phyloP scores from a whole-genome alignment of 768 basidiomycete species.

The Auricularia sp. region DNA sequence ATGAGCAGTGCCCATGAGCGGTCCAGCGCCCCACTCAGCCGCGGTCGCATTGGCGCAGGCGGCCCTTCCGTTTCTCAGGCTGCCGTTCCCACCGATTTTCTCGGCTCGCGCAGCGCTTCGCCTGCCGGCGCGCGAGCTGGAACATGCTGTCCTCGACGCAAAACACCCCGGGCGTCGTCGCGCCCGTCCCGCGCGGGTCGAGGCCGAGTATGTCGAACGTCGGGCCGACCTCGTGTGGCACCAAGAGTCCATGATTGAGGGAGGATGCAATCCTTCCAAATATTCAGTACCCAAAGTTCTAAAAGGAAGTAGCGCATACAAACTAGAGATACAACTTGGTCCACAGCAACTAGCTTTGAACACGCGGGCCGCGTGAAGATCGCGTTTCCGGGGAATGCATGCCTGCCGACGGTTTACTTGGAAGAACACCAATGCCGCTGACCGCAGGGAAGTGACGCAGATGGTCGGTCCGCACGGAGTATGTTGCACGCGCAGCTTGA shows the following conservation, averaged over 20 bases:
- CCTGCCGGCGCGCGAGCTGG: not conserved
- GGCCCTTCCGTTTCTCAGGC: not conserved
- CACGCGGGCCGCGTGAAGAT: too few relatives aligned
- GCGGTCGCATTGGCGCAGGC: not conserved
- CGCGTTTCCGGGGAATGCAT: too few relatives aligned
- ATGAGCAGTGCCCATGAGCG: conserved; percentile 1
- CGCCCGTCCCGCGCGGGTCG: not conserved
- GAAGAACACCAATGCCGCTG: too few relatives aligned
- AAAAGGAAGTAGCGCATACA: too few relatives aligned
- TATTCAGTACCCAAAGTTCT: not conserved
- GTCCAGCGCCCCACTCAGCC: not conserved
- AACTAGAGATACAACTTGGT: too few relatives aligned
- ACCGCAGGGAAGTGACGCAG: too few relatives aligned
- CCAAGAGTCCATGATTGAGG: not conserved
- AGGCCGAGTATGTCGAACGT: not conserved
- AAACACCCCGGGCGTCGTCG: not conserved
- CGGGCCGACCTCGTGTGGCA: not conserved
- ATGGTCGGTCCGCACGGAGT: too few relatives aligned
- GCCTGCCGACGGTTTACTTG: too few relatives aligned
- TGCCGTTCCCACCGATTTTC: not conserved
- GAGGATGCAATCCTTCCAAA: not conserved
- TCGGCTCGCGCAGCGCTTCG: not conserved
- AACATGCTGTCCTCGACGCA: not conserved
- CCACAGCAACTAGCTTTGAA: too few relatives aligned
- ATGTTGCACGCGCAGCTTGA: too few relatives aligned